Base-by-base conservation (phyloP, 2,329 filamentous ascomycete species). In the Fusarium transvaalense region DNA sequence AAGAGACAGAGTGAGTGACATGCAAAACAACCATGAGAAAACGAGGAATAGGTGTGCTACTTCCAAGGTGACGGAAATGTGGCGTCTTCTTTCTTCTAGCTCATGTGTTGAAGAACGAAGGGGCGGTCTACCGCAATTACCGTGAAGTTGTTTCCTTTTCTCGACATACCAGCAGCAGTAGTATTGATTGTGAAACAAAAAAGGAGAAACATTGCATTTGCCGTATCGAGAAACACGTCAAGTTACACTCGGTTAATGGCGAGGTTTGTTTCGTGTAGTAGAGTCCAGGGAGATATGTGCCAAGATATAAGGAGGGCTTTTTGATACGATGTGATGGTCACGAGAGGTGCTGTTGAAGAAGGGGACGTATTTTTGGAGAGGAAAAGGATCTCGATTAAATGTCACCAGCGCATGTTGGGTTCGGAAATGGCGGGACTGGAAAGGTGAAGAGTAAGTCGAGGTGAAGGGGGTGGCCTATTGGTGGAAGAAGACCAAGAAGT, bases 41-140 rank as follows among this genome's bases (percentile, higher is more conserved):
- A 19, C 23, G 21, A 29, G 25, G 17, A 41, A 42, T 46, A 55
- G 32, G 31, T 23, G 51, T 43, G 47, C 47, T 38, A 35, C 34
- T 52, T 35, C 42, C 21, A 52, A 60, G 38, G 53, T 60, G 50
- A 56, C 50, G 55, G 31, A 25, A 50, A 50, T 51, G 66, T 70
- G 66, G 66, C 62, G 57, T 63, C 47, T 55, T 58, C 41, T 35
- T 55, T 27, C 37, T 67, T 64, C 50, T 60, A 47, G 46, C 38
- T 43, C 25, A 46, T 31, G 39, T 25, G 21, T 37, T 17, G 31
- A 60, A 56, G 47, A 62, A 51, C 42, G 43, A 53, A 37, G 19
- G 23, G 17, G 38, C 62, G 53, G 50, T 41, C 38, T 54, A 23
- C 35, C 53, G 12, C 17, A n/a, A 38, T 10, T 14, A 21, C 14